phyloP scores from a whole-genome alignment of 352 stramenopile species.

The Globisporangium solare region DNA sequence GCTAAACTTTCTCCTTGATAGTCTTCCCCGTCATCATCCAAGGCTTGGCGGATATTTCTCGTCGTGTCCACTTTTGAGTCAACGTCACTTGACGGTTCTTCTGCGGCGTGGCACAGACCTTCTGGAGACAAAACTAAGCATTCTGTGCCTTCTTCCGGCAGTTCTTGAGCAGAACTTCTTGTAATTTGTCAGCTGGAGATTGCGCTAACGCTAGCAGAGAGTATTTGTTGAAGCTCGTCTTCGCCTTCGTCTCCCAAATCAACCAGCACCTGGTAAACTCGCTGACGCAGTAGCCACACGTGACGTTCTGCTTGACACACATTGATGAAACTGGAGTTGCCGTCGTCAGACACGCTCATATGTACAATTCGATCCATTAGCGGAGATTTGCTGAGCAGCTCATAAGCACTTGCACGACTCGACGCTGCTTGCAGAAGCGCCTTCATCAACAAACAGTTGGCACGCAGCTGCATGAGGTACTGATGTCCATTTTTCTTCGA shows the following conservation, averaged over 20 bases:
- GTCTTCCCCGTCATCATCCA: background rate
- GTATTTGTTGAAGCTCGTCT: conserved; percentile 16
- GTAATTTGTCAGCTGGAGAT: too few relatives aligned
- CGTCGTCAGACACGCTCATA: conserved; percentile 17
- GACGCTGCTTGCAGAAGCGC: conserved; percentile 4
- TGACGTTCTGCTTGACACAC: conserved; percentile 32
- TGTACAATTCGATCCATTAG: conserved; percentile 5
- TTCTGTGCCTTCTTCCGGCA: too few relatives aligned
- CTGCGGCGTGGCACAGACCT: too few relatives aligned
- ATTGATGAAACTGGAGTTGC: conserved; percentile 23
- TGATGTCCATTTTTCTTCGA: background rate
- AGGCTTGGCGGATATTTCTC: background rate
- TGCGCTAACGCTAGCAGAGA: background rate
- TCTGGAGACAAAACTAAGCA: too few relatives aligned
- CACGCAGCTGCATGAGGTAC: background rate
- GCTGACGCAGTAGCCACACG: conserved; percentile 34
- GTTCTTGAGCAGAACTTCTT: too few relatives aligned
- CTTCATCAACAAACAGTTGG: conserved; percentile 8
- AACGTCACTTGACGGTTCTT: background rate
- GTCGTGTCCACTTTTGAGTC: too few relatives aligned
- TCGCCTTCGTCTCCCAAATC: conserved; percentile 28
- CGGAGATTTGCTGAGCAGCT: background rate
- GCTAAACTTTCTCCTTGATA: background rate
- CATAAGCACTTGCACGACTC: background rate
- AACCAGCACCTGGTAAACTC: conserved; percentile 38